Base-by-base conservation (phyloP, 371 early-diverging fungal species). In the Parasitella parasitica region DNA sequence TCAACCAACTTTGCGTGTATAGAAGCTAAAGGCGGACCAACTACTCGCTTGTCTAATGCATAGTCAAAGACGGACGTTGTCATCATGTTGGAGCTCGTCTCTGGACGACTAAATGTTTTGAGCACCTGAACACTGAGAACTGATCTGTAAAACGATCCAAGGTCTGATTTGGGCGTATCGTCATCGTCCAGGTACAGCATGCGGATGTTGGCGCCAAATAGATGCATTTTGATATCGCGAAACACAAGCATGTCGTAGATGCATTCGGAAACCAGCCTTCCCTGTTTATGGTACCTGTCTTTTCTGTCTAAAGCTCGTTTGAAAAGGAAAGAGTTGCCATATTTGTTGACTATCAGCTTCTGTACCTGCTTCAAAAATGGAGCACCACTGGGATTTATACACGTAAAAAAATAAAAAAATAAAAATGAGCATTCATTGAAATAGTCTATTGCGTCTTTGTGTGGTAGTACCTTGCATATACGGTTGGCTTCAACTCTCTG, bases 1-100 rank as follows among this genome's bases (percentile, higher is more conserved):
- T 89, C 85, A 3, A 88, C 79, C 13, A 98, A 81, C 75, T 95
- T 97, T 57, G 95, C 72, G 72, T 92, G 91, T 64, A 72, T 74
- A 60, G 86, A 86, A 11, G 82, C 63, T 26, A 88, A 63, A 4
- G 89, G 82, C 2, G 86, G 75, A 0, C 94, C 94, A 18, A 87
- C 78, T 4, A 43, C 22, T 12, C 43, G n/a, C n/a, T 30, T 28
- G 28, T 70, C 59, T 7, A 39, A 20, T 28, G 59, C 54, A 41
- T 82, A 82, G 46, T 82, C 83, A 54, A 56, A 76, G 39, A 82
- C 64, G 22, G 60, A 55, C 36, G 80, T 72, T n/a, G 73, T 54
- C 15, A 77, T 72, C 15, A 75, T 70, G 4, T 73, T 58, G 7
- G 77, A 79, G 15, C 79, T 77, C 2, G 86, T 80, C 57, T 89